Percentiles rank a stretch among this genome's conserved stretches.
These are phyloP conservation scores for Nakazawaea wickerhamii DNA, from an alignment of 805 yeast genomes.

Conservation along the genomic window DNA sequence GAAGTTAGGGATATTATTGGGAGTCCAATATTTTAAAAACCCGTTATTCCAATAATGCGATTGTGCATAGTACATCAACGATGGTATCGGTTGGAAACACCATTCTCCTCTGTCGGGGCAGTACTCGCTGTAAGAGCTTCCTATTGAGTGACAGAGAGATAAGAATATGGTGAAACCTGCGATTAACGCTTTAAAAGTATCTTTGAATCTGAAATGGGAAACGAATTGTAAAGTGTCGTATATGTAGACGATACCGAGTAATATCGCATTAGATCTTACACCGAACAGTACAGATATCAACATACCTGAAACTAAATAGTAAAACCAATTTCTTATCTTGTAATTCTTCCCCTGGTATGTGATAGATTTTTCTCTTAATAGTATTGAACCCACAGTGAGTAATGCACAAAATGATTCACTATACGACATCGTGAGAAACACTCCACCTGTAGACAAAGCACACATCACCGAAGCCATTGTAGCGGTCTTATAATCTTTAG, in stretches of 20 bases:
- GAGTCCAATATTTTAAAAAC: slow-evolving; percentile 75
- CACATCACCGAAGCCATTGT: slow-evolving; percentile 31
- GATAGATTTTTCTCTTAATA: slow-evolving; percentile 35
- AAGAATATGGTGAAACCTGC: slow-evolving; percentile 54
- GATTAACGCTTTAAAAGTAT: slow-evolving; percentile 26
- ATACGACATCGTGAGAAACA: slow-evolving; percentile 69
- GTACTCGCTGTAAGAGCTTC: slow-evolving; percentile 47
- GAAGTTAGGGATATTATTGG: slow-evolving; percentile 79
- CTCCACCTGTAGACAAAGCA: slow-evolving; percentile 71
- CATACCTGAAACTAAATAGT: slow-evolving; percentile 44
- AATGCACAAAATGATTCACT: slow-evolving; percentile 70
- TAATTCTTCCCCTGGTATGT: neutral
- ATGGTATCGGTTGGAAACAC: slow-evolving; percentile 58
- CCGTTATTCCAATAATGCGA: slow-evolving; percentile 81
- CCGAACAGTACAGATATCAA: slow-evolving; percentile 52
- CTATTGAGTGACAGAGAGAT: slow-evolving; percentile 41
- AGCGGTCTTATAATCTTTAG: slow-evolving; percentile 12
- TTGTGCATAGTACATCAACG: slow-evolving; percentile 70
- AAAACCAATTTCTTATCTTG: slow-evolving; percentile 3
- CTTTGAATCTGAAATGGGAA: slow-evolving; percentile 13
- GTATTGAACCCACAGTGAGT: slow-evolving; percentile 52
- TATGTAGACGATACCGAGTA: slow-evolving; percentile 64
- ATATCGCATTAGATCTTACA: slow-evolving; percentile 69
- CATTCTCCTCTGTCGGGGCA: slow-evolving; percentile 77
- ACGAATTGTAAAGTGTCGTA: slow-evolving; percentile 41